Conservation (phyloP, 192 early-diverging fungal genomes). For the Umbelopsis vinacea region DNA sequence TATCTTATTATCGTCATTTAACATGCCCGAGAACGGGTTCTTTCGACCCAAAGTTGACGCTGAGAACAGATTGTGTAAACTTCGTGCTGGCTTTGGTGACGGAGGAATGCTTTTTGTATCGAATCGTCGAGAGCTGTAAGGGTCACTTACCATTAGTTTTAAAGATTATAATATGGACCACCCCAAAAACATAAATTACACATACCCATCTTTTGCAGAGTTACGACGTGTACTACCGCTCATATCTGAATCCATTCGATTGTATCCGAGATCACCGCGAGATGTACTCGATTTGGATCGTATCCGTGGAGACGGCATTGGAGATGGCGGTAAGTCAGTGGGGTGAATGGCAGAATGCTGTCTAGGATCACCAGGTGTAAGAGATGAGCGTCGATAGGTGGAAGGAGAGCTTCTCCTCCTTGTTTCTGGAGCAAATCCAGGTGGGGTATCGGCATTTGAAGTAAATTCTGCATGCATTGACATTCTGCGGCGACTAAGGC, state of each 20-base stretch:
- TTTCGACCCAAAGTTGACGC: not conserved
- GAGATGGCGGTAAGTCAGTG: not conserved
- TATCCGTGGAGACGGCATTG: constrained; percentile 16
- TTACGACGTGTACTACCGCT: not conserved
- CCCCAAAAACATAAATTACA: not conserved
- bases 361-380: not conserved
- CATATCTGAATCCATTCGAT: not conserved
- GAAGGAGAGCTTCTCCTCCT: constrained; percentile 17
- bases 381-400: constrained; percentile 1
- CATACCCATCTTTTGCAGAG: not conserved
- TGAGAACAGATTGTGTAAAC: constrained; percentile 7
- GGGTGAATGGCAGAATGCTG: constrained; percentile 1
- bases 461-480: constrained; percentile 23
- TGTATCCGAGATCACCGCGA: constrained; percentile 1
- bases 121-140: not conserved
- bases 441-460: not conserved
- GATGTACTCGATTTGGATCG: constrained; percentile 4
- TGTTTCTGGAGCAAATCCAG: not conserved
- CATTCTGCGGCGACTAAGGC: not conserved
- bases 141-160: not conserved
- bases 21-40: not conserved
- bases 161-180: not conserved
- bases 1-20: not conserved
- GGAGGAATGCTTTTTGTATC: constrained; percentile 13
- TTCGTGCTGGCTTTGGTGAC: constrained; percentile 10